phyloP scores from a whole-genome alignment of 1,284 basidiomycete genomes.

The Kwoniella shivajii region DNA sequence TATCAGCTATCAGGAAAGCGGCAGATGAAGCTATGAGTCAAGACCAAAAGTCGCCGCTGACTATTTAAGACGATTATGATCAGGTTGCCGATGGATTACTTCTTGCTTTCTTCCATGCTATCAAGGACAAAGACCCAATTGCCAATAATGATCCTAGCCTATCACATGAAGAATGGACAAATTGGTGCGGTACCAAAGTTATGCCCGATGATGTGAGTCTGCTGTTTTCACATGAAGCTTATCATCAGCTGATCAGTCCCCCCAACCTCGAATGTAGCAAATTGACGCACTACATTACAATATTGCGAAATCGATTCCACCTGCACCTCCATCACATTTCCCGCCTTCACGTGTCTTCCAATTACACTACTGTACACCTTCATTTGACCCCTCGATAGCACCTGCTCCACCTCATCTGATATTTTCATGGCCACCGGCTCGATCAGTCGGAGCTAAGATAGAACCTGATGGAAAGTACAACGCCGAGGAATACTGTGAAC shows the following conservation, averaged over 20 bases:
- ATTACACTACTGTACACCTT: constrained; percentile 38
- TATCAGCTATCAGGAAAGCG: too few relatives aligned
- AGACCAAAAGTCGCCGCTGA: background rate
- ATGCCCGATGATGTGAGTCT: constrained; percentile 54
- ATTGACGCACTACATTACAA: constrained; percentile 38
- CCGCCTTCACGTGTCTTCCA: constrained; percentile 53
- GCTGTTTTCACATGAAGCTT: background rate
- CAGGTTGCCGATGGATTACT: constrained; percentile 79
- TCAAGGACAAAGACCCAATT: constrained; percentile 60
- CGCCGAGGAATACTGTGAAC: constrained; percentile 76
- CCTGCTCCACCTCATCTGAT: constrained; percentile 57
- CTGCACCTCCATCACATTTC: constrained; percentile 30
- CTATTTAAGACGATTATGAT: too few relatives aligned
- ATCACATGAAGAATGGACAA: constrained; percentile 80
- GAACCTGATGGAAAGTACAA: constrained; percentile 64
- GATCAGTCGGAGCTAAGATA: constrained; percentile 28
- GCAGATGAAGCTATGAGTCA: too few relatives aligned
- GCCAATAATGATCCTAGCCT: constrained; percentile 74
- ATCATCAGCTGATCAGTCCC: background rate
- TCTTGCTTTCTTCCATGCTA: constrained; percentile 92
- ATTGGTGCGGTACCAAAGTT: constrained; percentile 82
- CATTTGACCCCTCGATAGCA: constrained; percentile 23
- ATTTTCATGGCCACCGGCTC: constrained; percentile 78
- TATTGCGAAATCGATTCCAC: constrained; percentile 29
- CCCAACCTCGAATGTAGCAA: constrained; percentile 22